A percentile compares a stretch with the other conserved stretches of the same genome.
These are phyloP conservation scores for Talaromyces sp. DNA, from an alignment of 2,329 filamentous ascomycete genomes.

Conservation along the genomic window DNA sequence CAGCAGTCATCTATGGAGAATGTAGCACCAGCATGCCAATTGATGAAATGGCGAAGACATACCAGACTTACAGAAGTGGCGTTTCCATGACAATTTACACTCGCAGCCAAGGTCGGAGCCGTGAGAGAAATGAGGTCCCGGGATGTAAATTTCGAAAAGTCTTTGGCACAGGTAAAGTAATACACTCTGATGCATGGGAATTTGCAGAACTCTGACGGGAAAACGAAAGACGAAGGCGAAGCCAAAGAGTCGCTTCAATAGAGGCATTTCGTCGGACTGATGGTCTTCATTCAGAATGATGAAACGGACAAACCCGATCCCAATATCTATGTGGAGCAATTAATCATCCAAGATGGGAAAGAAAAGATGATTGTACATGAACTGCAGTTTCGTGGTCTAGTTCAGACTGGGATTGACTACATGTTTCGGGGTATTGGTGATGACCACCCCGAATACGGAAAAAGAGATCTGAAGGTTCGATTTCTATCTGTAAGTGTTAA, in stretches of 20 bases:
- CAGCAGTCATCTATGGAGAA: conserved; percentile 11
- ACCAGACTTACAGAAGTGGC: background rate
- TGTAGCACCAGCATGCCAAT: conserved; percentile 17
- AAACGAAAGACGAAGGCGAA: conserved; percentile 9
- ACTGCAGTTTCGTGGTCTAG: conserved; percentile 17
- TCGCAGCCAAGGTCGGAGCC: conserved; percentile 16
- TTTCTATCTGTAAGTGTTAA: conserved; percentile 19
- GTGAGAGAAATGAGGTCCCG: conserved; percentile 19
- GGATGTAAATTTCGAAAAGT: conserved; percentile 21
- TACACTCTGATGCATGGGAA: background rate
- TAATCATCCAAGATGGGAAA: conserved; percentile 7
- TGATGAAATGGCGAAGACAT: conserved; percentile 18
- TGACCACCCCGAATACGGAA: conserved; percentile 19
- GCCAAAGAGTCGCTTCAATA: background rate
- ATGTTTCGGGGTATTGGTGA: conserved; percentile 21
- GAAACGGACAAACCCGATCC: conserved; percentile 16
- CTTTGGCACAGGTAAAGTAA: conserved; percentile 18
- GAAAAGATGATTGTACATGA: conserved; percentile 20
- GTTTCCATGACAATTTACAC: conserved; percentile 21
- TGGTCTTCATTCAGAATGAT: background rate
- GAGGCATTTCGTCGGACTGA: conserved; percentile 1
- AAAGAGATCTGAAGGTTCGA: conserved; percentile 20
- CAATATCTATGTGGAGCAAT: conserved; percentile 22
- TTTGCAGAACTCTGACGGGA: background rate
- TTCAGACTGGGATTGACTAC: conserved; percentile 20